These are phyloP conservation scores for Hypomontagnella monticulosa DNA, from an alignment of 495 filamentous ascomycete species.

Conservation along the genomic window DNA sequence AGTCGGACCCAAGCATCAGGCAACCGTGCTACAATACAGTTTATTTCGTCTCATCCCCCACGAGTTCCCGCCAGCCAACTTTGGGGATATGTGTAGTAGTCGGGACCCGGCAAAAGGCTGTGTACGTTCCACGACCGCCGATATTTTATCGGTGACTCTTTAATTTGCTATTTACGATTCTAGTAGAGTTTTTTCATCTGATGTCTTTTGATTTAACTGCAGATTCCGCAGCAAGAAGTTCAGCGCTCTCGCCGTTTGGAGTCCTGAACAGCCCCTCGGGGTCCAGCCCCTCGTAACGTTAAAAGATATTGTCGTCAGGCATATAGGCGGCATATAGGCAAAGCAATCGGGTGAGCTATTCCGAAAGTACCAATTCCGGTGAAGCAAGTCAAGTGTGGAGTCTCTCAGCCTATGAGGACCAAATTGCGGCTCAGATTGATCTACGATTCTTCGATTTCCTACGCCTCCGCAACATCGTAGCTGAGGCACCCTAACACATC, in stretches of 20 bases:
- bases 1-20: slow-evolving; percentile 19
- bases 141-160: slow-evolving; percentile 10
- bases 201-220: background rate
- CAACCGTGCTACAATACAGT: slow-evolving; percentile 1
- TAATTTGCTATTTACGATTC: background rate
- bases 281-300: background rate
- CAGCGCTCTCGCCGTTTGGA: background rate
- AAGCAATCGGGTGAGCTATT: too few species aligned
- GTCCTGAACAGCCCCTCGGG: background rate
- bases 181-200: background rate
- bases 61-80: slow-evolving; percentile 15
- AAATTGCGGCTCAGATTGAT: slow-evolving; percentile 27
- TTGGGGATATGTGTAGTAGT: background rate
- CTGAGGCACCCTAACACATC: slow-evolving; percentile 3
- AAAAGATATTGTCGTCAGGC: too few species aligned
- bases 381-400: slow-evolving; percentile 5
- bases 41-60: slow-evolving; percentile 28
- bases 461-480: slow-evolving; percentile 9
- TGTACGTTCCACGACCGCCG: slow-evolving; percentile 13
- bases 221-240: background rate
- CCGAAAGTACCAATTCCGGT: background rate
- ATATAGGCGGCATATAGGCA: too few species aligned
- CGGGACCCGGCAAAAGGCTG: background rate
- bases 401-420: background rate
- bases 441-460: slow-evolving; percentile 1